Conservation (phyloP, 495 filamentous ascomycete species). For the Trichocladium uniseriatum region DNA sequence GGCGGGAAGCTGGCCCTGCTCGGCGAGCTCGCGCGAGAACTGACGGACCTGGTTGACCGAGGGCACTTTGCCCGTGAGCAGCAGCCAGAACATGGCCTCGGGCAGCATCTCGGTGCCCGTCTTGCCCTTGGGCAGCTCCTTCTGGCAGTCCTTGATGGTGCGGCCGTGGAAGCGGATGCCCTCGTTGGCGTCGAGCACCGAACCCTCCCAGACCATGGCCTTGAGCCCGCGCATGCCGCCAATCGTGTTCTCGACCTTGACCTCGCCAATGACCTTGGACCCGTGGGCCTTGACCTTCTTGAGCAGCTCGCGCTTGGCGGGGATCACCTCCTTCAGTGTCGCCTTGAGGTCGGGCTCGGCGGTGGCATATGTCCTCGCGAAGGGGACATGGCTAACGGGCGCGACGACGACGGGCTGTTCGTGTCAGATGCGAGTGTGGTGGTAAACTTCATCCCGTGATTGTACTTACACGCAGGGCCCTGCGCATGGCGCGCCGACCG, state of each 20-base stretch:
- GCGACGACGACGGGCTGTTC: constrained; percentile 28
- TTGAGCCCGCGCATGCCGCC: constrained; percentile 97
- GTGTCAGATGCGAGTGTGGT: neutral
- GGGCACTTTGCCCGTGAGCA: constrained; percentile 87
- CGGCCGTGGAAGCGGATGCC: constrained; percentile 97
- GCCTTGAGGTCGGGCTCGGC: constrained; percentile 82
- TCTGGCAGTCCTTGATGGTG: constrained; percentile 96
- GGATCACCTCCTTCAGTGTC: constrained; percentile 72
- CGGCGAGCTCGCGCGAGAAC: constrained; percentile 77
- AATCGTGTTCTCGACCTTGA: constrained; percentile 87
- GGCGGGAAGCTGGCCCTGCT: constrained; percentile 71
- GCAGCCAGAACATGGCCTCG: constrained; percentile 99
- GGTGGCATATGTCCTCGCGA: constrained; percentile 50
- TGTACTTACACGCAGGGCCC: constrained; percentile 43
- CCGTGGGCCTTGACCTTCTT: constrained; percentile 82
- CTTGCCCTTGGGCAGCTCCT: constrained; percentile 83
- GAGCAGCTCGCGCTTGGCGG: constrained; percentile 82
- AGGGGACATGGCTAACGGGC: constrained; percentile 14
- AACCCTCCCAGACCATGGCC: constrained; percentile 98
- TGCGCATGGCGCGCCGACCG: constrained; percentile 29
- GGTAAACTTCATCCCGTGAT: neutral
- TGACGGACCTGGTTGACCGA: constrained; percentile 68
- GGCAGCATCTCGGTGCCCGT: constrained; percentile 98
- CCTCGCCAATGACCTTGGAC: constrained; percentile 77
- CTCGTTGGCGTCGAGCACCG: constrained; percentile 91